Conservation (phyloP, 1,139 yeast species). For the Pichia sp. region DNA sequence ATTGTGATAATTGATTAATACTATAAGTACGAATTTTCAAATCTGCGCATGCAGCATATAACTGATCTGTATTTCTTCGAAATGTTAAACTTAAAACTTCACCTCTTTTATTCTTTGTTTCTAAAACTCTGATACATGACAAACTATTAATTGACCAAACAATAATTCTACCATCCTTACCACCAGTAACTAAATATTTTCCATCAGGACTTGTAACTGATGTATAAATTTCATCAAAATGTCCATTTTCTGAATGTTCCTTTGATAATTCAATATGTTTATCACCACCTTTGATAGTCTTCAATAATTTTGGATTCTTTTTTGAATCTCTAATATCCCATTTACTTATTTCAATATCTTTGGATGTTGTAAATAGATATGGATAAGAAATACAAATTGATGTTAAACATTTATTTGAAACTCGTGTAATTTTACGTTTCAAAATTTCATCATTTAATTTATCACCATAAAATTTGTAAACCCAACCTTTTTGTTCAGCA, state of each 20-base stretch:
- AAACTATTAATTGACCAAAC: conserved; percentile 83
- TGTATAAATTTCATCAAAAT: conserved; percentile 66
- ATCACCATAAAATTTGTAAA: conserved; percentile 53
- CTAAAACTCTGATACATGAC: conserved; percentile 68
- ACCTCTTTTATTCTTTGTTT: conserved; percentile 63
- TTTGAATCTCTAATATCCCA: conserved; percentile 54
- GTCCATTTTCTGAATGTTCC: conserved; percentile 51
- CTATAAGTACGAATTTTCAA: conserved; percentile 83
- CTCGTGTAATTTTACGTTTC: conserved; percentile 38
- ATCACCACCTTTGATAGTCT: conserved; percentile 60
- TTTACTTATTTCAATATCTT: conserved; percentile 73
- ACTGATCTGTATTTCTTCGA: conserved; percentile 74
- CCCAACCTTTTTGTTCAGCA: conserved; percentile 79
- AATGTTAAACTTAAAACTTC: conserved; percentile 68
- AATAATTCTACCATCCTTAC: conserved; percentile 69
- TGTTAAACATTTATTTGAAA: conserved; percentile 55
- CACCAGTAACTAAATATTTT: conserved; percentile 83
- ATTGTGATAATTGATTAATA: conserved; percentile 77
- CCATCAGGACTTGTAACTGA: conserved; percentile 89
- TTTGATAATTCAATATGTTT: conserved; percentile 34
- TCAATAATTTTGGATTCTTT: conserved; percentile 55
- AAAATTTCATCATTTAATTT: conserved; percentile 35
- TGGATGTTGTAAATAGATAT: conserved; percentile 72
- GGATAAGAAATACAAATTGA: conserved; percentile 49
- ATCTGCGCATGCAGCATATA: conserved; percentile 91